Percentiles rank a stretch among this genome's conserved stretches.
These are phyloP conservation scores for Arabis alpina DNA, from an alignment of 345 rosid genomes.

Conservation along the genomic window DNA sequence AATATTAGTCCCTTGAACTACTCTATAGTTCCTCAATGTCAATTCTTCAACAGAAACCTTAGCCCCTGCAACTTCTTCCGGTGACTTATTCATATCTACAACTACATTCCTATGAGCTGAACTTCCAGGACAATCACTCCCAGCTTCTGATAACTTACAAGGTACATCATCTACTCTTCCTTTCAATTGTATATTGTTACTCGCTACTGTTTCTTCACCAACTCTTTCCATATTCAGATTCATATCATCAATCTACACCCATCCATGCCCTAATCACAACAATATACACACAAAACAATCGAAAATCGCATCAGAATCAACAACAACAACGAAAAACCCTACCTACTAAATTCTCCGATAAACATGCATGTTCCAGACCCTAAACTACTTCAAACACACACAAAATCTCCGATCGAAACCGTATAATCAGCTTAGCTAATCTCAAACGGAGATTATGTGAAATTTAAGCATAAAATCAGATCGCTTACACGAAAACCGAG, in stretches of 20 bases:
- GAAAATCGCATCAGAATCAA: constrained; percentile 31
- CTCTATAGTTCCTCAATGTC: constrained; percentile 47
- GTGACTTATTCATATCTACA: constrained; percentile 34
- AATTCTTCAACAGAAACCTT: constrained; percentile 51
- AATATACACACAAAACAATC: background rate
- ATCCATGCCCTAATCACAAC: constrained; percentile 35
- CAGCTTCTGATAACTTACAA: constrained; percentile 13
- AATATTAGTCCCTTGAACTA: constrained; percentile 36
- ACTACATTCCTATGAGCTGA: constrained; percentile 34
- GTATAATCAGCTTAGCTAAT: background rate
- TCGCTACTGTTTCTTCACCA: constrained; percentile 50
- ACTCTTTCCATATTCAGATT: constrained; percentile 49
- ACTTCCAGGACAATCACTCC: constrained; percentile 45
- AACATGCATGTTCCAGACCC: constrained; percentile 23
- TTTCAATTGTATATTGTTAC: constrained; percentile 40
- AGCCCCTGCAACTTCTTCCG: constrained; percentile 27
- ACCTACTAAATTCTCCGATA: constrained; percentile 8
- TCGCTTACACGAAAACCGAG: constrained; percentile 27
- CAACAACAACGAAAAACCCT: background rate
- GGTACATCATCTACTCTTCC: constrained; percentile 45
- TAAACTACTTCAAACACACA: constrained; percentile 5
- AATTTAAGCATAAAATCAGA: constrained; percentile 10
- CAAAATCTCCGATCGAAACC: constrained; percentile 1
- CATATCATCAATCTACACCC: constrained; percentile 8
- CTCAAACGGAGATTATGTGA: constrained; percentile 10